Base-by-base conservation (phyloP, 2,329 filamentous ascomycete genomes). In the Penicillium oxalicum region DNA sequence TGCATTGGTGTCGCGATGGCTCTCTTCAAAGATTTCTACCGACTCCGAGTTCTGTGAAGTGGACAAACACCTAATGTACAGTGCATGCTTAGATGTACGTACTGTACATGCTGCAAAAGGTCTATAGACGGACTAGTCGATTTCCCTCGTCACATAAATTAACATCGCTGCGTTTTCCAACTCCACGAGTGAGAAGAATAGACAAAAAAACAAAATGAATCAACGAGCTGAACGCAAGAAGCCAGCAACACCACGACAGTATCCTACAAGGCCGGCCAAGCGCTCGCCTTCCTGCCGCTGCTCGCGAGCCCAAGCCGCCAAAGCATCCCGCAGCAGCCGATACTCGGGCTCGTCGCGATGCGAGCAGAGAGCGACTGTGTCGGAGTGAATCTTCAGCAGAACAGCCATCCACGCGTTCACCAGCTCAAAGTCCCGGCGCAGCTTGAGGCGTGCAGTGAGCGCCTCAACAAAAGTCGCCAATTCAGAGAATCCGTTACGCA, bases 361-460 rank as follows among this genome's bases (percentile, higher is more conserved):
- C 32, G 72, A 66, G 33, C 65, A 69, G 40, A 62, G 50, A 5
- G 72, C 66, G 11, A 87, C 71, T 12, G 77, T 71, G 52, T 85
- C 83, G 5, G 77, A 78, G 68, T 97, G 91, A 36, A 95, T 73
- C 41, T 84, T 81, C 50, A 98, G 67, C 62, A 97, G 95, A 1
- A 97, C 91, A 2, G 86, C 84, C 90, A 98, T 97, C 91, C 93
- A 98, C 0, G 90, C 89, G 69, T 97, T 91, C 12, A 89, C 87
- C 35, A 98, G 77, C 70, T 98, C 93, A 68, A 95, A 98, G 68
- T 97, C 93, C 41, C 80, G 81, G 55, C 84, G 82, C 44, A 81
- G 75, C 38, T 74, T 71, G 45, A 97, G 73, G 9, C 86, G 78
- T 46, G 74, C 77, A 0, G 88, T 94, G 48, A 98, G 70, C 1